Conservation (phyloP, 108 stramenopile genomes). For the Cyclotella choctawhatcheeana region DNA sequence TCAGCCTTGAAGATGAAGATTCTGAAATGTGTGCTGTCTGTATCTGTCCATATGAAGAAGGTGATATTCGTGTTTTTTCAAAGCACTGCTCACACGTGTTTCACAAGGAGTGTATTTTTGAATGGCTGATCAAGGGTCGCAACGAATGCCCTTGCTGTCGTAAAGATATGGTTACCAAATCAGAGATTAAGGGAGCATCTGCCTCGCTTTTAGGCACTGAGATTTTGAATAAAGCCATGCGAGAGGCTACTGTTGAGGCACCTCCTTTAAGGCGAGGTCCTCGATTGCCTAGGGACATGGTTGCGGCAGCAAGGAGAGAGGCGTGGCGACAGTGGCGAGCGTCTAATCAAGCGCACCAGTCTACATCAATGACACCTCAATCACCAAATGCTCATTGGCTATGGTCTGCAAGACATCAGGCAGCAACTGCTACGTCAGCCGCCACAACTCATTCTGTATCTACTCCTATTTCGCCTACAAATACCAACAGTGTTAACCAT, state of each 20-base stretch:
- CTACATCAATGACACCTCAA: not conserved
- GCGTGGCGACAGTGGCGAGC: constrained; percentile 3
- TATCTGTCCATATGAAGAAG: constrained; percentile 38
- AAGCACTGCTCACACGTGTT: constrained; percentile 48
- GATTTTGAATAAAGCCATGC: constrained; percentile 26
- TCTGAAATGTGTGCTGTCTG: constrained; percentile 50
- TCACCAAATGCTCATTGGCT: constrained; percentile 24
- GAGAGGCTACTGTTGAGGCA: constrained; percentile 25
- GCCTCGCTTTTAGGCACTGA: constrained; percentile 45
- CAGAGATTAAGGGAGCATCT: constrained; percentile 45
- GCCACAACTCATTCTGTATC: not conserved
- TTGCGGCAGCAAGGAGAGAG: constrained; percentile 12
- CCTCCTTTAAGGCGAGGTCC: constrained; percentile 27
- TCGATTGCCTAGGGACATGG: constrained; percentile 18
- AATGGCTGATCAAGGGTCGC: constrained; percentile 48
- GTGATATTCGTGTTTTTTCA: constrained; percentile 38
- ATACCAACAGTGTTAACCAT: not conserved
- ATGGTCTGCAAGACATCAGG: constrained; percentile 9
- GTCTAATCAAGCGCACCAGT: not conserved
- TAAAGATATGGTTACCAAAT: constrained; percentile 44
- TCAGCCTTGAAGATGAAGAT: constrained; percentile 41
- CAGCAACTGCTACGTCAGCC: not conserved
- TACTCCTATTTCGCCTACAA: not conserved
- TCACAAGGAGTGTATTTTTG: constrained; percentile 53
- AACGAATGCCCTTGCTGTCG: constrained; percentile 52